Percentiles rank a stretch among this genome's conserved stretches.
These are phyloP conservation scores for Triticum turgidum DNA, from an alignment of 176 grass and related monocot genomes.

Conservation along the genomic window DNA sequence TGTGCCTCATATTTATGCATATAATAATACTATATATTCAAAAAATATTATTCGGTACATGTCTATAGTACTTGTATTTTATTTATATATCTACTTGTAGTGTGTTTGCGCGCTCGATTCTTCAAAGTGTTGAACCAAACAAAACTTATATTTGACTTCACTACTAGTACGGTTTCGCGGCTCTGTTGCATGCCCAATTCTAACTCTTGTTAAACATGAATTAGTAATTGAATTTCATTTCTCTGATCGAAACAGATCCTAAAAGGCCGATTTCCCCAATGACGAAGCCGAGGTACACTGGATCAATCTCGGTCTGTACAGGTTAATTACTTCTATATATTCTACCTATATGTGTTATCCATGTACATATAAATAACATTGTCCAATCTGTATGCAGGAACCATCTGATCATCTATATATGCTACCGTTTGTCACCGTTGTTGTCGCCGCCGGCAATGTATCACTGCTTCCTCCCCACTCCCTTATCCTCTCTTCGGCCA, in stretches of 20 bases:
- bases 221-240: not conserved
- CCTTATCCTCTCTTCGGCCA: conserved; percentile 61
- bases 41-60: no score
- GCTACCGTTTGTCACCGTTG: not conserved
- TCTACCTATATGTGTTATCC: conserved; percentile 7
- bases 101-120: no score
- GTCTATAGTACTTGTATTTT: no score
- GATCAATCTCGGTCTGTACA: conserved; percentile 38
- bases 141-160: no score
- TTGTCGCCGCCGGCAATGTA: conserved; percentile 13
- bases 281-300: not conserved
- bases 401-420: not conserved
- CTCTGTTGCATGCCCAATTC: no score
- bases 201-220: not conserved
- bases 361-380: conserved; percentile 9
- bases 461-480: conserved; percentile 62
- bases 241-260: not conserved
- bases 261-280: not conserved
- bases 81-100: no score
- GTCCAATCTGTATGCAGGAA: not conserved
- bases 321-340: not conserved
- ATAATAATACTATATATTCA: no score
- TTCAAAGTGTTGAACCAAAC: no score
- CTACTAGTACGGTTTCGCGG: no score
- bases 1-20: no score